phyloP scores from a whole-genome alignment of 768 basidiomycete genomes.

The Ephemerocybe angulata region DNA sequence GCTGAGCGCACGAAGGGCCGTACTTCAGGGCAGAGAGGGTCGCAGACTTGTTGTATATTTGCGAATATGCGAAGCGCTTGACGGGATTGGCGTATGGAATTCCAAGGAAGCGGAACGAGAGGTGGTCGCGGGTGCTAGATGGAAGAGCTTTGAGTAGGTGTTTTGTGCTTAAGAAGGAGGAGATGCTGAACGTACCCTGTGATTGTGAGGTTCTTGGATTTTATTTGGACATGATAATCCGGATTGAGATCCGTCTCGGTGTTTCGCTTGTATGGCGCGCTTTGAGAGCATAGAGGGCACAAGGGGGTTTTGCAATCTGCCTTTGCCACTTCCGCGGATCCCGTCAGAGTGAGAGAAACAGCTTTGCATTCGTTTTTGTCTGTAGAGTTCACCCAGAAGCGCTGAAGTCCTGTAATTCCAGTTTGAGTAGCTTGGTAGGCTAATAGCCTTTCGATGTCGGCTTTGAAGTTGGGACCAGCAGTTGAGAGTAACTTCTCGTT shows the following conservation, averaged over 20 bases:
- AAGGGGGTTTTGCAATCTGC: conserved; percentile 18
- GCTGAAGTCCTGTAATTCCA: neutral
- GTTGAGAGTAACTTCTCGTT: conserved; percentile 20
- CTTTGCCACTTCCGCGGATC: too few species aligned
- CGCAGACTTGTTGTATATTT: conserved; percentile 23
- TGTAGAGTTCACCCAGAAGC: conserved; percentile 18
- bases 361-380: conserved; percentile 8
- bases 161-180: neutral
- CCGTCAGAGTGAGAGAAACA: conserved; percentile 16
- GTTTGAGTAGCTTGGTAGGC: conserved; percentile 9
- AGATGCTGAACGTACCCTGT: conserved; percentile 17
- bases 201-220: conserved; percentile 20
- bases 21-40: conserved; percentile 28
- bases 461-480: conserved; percentile 16
- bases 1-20: conserved; percentile 32
- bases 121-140: conserved; percentile 41
- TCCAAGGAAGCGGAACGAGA: conserved; percentile 50
- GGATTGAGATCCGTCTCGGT: conserved; percentile 20
- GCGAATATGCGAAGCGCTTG: conserved; percentile 42
- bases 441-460: conserved; percentile 16
- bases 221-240: conserved; percentile 23
- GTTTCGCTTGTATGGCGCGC: conserved; percentile 25
- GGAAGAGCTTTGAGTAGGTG: too few species aligned
- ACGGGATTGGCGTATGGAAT: conserved; percentile 47
- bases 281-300: conserved; percentile 26